These are phyloP conservation scores for Cryptococcus maquisensis DNA, from an alignment of 1,284 basidiomycete species.

Conservation along the genomic window DNA sequence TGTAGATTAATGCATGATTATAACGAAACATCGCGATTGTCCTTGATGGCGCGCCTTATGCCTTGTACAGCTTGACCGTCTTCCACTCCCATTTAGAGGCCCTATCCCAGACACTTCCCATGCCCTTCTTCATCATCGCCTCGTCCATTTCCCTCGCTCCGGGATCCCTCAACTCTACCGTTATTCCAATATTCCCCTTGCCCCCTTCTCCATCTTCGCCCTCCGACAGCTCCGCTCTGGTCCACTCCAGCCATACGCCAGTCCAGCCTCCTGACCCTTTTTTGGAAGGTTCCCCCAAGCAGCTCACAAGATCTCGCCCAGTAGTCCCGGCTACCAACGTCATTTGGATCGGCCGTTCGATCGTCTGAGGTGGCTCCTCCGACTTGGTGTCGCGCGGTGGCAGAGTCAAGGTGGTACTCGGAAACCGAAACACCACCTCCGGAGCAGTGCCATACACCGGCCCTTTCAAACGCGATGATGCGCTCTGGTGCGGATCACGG, in stretches of 20 bases:
- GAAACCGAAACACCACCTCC: conserved; percentile 56
- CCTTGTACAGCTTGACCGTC: conserved; percentile 39
- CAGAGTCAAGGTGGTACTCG: conserved; percentile 49
- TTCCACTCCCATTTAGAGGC: conserved; percentile 44
- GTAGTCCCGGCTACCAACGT: conserved; percentile 55
- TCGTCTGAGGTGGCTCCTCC: conserved; percentile 6
- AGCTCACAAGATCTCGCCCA: conserved; percentile 69
- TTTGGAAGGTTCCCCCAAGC: conserved; percentile 73
- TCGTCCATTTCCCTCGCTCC: conserved; percentile 26
- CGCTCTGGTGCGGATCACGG: conserved; percentile 9
- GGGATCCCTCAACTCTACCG: conserved; percentile 41
- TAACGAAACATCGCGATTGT: conserved; percentile 1
- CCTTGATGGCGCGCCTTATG: background rate
- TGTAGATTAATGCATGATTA: conserved; percentile 18
- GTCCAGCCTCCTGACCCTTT: conserved; percentile 64
- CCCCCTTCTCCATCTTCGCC: conserved; percentile 1
- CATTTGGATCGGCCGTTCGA: conserved; percentile 49
- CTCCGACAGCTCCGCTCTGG: conserved; percentile 56
- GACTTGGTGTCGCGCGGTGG: conserved; percentile 22
- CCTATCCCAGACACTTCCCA: conserved; percentile 45
- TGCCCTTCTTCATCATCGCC: conserved; percentile 32
- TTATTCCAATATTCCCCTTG: conserved; percentile 26
- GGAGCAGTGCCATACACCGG: conserved; percentile 25
- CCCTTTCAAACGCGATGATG: background rate
- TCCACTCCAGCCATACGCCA: conserved; percentile 64